These are phyloP conservation scores for Cercospora beticola DNA, from an alignment of 2,329 filamentous ascomycete species.

Conservation along the genomic window DNA sequence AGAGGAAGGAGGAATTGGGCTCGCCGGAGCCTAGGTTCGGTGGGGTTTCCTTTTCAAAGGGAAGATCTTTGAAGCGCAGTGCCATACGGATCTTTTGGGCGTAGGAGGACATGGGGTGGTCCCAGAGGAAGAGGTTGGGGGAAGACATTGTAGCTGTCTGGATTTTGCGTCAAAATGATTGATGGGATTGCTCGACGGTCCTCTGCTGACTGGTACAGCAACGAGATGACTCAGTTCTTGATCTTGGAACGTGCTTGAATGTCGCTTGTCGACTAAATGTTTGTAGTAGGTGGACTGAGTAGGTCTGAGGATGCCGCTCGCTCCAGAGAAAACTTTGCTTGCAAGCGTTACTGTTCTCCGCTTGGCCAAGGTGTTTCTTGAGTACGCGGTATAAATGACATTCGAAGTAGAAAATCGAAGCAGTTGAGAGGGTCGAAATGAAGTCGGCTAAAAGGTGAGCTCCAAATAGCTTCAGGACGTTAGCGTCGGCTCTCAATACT, in stretches of 20 bases:
- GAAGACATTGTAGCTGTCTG: neutral
- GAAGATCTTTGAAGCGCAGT: conserved; percentile 39
- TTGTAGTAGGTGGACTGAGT: neutral
- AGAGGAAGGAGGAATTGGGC: conserved; percentile 29
- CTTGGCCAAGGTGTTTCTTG: neutral
- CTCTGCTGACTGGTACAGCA: neutral
- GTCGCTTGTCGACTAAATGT: neutral
- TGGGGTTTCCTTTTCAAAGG: conserved; percentile 38
- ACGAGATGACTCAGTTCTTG: neutral
- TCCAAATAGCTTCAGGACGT: neutral
- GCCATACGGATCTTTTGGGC: conserved; percentile 43
- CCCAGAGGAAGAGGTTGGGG: conserved; percentile 31
- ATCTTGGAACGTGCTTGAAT: neutral
- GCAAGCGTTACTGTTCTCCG: neutral
- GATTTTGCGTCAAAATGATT: neutral
- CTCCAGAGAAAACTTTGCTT: neutral
- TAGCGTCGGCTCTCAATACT: neutral
- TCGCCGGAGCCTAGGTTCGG: conserved; percentile 39
- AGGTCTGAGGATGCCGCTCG: neutral
- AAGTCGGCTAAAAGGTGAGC: neutral
- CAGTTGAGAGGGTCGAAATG: neutral
- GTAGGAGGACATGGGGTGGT: conserved; percentile 38
- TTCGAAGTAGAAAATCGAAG: neutral
- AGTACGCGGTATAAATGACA: neutral
- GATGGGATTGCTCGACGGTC: neutral